phyloP scores from a whole-genome alignment of 345 rosid genomes.

The Eucalyptus erythrocorys region DNA sequence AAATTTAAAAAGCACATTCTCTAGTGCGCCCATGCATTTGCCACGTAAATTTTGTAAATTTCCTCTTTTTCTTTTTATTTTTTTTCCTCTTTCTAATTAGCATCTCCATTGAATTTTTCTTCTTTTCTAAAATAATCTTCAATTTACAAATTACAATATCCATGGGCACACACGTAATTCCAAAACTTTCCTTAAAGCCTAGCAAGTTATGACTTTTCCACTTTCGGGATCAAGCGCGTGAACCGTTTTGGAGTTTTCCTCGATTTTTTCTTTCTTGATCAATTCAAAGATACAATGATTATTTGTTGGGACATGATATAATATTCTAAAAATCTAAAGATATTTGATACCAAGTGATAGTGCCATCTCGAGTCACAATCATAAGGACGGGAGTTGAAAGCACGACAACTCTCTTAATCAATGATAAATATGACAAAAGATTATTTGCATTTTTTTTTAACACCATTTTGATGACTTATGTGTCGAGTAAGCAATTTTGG shows the following conservation, averaged over 20 bases:
- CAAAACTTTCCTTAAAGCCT: too few species aligned
- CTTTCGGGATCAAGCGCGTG: neutral
- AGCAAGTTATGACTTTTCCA: neutral
- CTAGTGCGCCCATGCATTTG: neutral
- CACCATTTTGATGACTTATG: too few species aligned
- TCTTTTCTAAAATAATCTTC: neutral
- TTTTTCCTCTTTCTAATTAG: neutral
- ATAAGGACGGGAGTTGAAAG: too few species aligned
- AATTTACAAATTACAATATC: neutral
- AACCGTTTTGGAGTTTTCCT: neutral
- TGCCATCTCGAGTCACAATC: too few species aligned
- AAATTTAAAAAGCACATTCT: neutral
- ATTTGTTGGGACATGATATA: neutral
- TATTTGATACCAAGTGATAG: neutral
- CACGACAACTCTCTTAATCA: too few species aligned
- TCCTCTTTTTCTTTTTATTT: neutral
- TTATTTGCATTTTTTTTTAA: too few species aligned
- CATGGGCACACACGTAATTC: neutral
- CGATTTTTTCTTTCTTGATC: neutral
- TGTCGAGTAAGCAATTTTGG: too few species aligned
- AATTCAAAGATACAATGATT: neutral
- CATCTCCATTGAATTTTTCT: neutral
- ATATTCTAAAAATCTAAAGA: neutral
- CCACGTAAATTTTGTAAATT: neutral
- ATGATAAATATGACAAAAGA: too few species aligned